phyloP scores from a whole-genome alignment of 148 eudicot species.

The Heliosperma pusillum region DNA sequence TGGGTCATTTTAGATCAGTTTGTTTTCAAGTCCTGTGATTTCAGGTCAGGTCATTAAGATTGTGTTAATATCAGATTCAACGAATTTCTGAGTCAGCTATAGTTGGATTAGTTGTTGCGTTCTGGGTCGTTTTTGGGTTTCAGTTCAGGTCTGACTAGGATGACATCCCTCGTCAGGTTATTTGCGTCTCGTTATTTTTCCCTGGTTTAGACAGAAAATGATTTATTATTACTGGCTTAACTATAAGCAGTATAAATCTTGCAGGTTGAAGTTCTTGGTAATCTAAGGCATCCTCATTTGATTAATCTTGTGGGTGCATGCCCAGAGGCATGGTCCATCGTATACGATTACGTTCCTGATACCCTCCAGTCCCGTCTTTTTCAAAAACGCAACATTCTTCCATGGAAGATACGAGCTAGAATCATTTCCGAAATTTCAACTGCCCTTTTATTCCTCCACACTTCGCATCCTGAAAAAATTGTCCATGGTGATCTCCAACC shows the following conservation, averaged over 20 bases:
- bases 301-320: conserved; percentile 66
- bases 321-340: conserved; percentile 72
- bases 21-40: too few relatives aligned
- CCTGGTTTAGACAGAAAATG: neutral
- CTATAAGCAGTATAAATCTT: neutral
- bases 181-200: too few relatives aligned
- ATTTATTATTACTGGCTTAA: neutral
- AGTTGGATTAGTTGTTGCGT: too few relatives aligned
- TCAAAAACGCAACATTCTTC: conserved; percentile 41
- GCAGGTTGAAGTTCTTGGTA: conserved; percentile 66
- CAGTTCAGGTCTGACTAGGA: too few relatives aligned
- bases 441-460: conserved; percentile 61
- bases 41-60: too few relatives aligned
- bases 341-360: conserved; percentile 63
- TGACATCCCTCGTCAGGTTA: too few relatives aligned
- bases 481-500: conserved; percentile 77
- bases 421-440: conserved; percentile 63
- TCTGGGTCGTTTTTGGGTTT: too few relatives aligned
- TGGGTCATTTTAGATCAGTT: too few relatives aligned
- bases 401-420: conserved; percentile 67
- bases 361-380: conserved; percentile 48
- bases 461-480: conserved; percentile 49
- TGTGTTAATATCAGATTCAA: too few relatives aligned
- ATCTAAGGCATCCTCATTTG: conserved; percentile 66
- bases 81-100: too few relatives aligned